Percentiles rank a stretch among this genome's conserved stretches.
These are phyloP conservation scores for Rasamsonia emersonii DNA, from an alignment of 2,329 filamentous ascomycete genomes.

Conservation along the genomic window DNA sequence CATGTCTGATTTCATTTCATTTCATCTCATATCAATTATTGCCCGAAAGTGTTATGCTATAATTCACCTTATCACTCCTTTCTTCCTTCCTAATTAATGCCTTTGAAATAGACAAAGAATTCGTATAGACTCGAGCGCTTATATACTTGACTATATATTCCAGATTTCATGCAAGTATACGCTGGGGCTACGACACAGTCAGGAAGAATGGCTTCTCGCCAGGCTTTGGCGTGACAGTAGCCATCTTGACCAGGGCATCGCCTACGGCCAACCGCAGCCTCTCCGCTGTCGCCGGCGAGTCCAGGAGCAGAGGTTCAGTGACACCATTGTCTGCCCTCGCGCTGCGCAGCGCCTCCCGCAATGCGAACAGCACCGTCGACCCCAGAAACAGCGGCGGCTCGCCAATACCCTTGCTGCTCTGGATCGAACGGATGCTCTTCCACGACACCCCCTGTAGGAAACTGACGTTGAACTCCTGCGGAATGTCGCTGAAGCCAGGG, in stretches of 20 bases:
- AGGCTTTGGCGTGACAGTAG: slow-evolving; percentile 42
- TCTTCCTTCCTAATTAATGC: too few relatives aligned
- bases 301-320: slow-evolving; percentile 33
- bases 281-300: slow-evolving; percentile 45
- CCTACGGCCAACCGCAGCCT: slow-evolving; percentile 39
- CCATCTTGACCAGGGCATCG: slow-evolving; percentile 40
- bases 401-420: slow-evolving; percentile 48
- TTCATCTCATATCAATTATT: too few relatives aligned
- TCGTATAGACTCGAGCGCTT: too few relatives aligned
- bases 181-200: too few relatives aligned
- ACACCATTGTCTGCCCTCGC: slow-evolving; percentile 42
- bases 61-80: too few relatives aligned
- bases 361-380: slow-evolving; percentile 45
- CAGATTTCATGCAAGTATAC: too few relatives aligned
- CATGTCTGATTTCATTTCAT: too few relatives aligned
- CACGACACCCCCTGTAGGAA: slow-evolving; percentile 50
- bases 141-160: too few relatives aligned
- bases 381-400: slow-evolving; percentile 56
- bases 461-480: slow-evolving; percentile 57
- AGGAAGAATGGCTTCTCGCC: slow-evolving; percentile 45
- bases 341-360: slow-evolving; percentile 45
- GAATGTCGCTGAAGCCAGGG: slow-evolving; percentile 59
- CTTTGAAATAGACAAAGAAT: too few relatives aligned
- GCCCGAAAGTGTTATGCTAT: too few relatives aligned
- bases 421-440: slow-evolving; percentile 46